Evolutionary conservation across 2,329 filamentous ascomycete species (phyloP), one percentile per base, ranked within the genome.

Genomic region (Aspergillus sp.): DNA sequence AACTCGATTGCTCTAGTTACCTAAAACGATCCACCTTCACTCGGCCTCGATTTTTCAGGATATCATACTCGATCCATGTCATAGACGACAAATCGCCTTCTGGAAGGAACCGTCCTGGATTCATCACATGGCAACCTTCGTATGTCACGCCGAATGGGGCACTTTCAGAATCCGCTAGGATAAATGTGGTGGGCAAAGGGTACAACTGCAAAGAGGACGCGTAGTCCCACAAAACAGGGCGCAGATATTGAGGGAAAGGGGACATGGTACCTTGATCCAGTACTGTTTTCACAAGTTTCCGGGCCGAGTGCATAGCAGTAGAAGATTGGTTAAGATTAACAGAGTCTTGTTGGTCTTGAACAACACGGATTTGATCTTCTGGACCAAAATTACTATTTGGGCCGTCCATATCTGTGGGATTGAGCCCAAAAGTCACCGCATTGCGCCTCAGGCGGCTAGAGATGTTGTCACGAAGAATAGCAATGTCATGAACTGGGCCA

Each of bases 121-220:
- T 99, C 84, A 99, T 88, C 35, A 97, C 93, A 77, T 95, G 90
- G 70, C 95, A 98, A 0, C 93, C 93, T 74, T 96, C 93, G 70
- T 98, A 98, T 14, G 90, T 96, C 63, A 97, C 80, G 54, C 89
- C 89, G 69, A 96, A 99, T 0, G 91, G 83, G 14, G 90, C 87
- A 9, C 89, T 87, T 43, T 93, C 90, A 0, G 89, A 81, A 75
- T 99, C 95, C 2, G 91, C 88, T 4, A 99, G 77, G 15, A 96
- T 85, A 68, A 98, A 79, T 1, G 90, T 86, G 19, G 90, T 93
- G 2, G 95, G 95, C 27, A 98, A 76, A 8, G 93, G 95, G 72
- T 97, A 98, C 21, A 99, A 77, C 55, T 91, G 88, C 62, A 98
- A 75, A 3, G 89, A 79, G 5, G 85, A 82, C 0, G 87, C 87